Base-by-base conservation (phyloP, 768 basidiomycete species). In the Chalciporus pseudorubinellus region DNA sequence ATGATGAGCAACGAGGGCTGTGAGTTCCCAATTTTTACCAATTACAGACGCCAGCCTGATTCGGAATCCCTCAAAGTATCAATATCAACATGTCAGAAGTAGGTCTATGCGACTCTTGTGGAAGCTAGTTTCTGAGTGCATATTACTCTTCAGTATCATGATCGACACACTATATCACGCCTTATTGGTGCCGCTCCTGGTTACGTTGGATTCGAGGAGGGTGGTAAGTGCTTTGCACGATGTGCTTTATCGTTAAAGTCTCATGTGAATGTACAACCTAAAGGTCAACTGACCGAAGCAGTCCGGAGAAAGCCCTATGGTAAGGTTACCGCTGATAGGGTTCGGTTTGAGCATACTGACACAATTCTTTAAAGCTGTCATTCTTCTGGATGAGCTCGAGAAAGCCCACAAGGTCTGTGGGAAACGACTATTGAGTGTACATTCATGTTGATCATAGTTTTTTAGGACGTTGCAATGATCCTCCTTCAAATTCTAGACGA, bases 61-160 rank as follows among this genome's bases (percentile, higher is more conserved):
- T 8, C 21, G 21, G 26, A 46, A 22, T 10, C 39, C 22, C n/a
- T 52, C 50, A 13, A 33, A 90, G 87, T 48, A 92, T 94, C 56
- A 89, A 86, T 52, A 92, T 95, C 64, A 95, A 97, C 59, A 94
- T 95, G 92, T 89, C 89, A n/a, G 91, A 97, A 72, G 66, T 75
- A 52, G 20, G 58, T 43, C 13, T n/a, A 12, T 22, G 44, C 28
- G 16, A 31, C 38, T 39, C 39, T 10, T 51, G 12, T 21, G 33
- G 10, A 13, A 34, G 3, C 3, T 24, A 18, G n/a, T 19, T 9
- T 1, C n/a, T 38, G 38, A 29, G 36, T 29, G 9, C 44, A 34
- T 40, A 16, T 13, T 1, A 11, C 4, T 33, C 33, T 44, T n/a
- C 68, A 92, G 80, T 97, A 89, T 61, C 89, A 92, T 45, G 94